Base-by-base conservation (phyloP, 345 rosid species). In the Bruguiera sexangula region DNA sequence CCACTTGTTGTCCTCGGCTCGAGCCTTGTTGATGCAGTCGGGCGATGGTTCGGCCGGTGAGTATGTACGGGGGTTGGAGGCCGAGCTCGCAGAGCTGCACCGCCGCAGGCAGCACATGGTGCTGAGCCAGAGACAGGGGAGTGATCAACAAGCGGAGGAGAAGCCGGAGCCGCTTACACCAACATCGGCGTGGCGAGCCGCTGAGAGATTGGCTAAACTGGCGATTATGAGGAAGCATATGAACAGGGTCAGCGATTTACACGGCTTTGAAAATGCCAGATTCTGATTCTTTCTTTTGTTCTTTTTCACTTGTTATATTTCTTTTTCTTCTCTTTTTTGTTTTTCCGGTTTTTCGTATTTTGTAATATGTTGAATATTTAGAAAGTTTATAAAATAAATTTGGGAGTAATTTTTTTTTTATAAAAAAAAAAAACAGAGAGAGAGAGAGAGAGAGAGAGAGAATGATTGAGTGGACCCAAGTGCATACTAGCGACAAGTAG, bases 211-310 rank as follows among this genome's bases (percentile, higher is more conserved):
- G 82, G 98, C 98, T 71, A 88, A 90, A 75, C 87, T 90, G 73
- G 98, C 98, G 46, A 86, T 85, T 31, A 84, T 82, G 96, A 90
- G 91, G 77, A 93, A 90, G 75, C 90, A 91, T 62, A 80, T 93
- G 96, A 93, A 93, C 69, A 84, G 95, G 75, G 96, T 93, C 66
- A 87, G 98, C 73, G 98, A 93, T 70, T 82, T 93, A 85, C 98
- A 93, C 84, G 98, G 98, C 66, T 90, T 93, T 73, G 98, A 93
- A 70, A 84, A 93, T 62, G 98, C 98, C 30, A 87, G 98, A 85
- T 93, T 93, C 80, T 91, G 81, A 82, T 66, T 21, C 26, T 8
- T 54, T 32, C 6, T 6, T 61, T 55, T 30, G 29, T 30, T 8
- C 2, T 43, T 32, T 6, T 15, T 20, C 18, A 43, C 50, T 4